Evolutionary conservation across 176 grass and related monocot genomes (phyloP).

Genomic region (Oryza officinalis): DNA sequence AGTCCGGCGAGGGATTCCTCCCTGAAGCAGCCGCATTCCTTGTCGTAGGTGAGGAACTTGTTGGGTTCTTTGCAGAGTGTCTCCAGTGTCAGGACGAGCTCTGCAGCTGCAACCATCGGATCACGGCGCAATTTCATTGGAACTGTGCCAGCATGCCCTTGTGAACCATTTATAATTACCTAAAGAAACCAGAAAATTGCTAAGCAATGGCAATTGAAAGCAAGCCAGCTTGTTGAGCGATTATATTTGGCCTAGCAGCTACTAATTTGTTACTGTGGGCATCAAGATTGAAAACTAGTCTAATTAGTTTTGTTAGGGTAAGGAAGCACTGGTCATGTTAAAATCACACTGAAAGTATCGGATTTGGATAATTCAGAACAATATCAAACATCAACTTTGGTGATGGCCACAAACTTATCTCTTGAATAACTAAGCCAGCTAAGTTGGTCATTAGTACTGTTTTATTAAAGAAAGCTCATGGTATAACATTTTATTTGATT

Average conservation of each 20-base stretch:
- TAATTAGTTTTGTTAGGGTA: neutral
- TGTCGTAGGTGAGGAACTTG: conserved; percentile 52
- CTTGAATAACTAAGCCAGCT: neutral
- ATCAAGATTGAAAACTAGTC: neutral
- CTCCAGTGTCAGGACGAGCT: conserved; percentile 84
- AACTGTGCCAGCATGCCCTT: conserved; percentile 94
- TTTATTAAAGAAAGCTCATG: neutral
- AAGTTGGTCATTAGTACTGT: neutral
- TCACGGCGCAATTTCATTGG: conserved; percentile 96
- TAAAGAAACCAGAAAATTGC: conserved; percentile 9
- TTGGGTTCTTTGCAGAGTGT: conserved; percentile 79
- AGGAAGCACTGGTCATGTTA: neutral
- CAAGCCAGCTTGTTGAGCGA: neutral
- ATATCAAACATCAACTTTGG: neutral
- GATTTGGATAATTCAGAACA: neutral
- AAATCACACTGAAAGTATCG: neutral
- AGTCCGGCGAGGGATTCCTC: conserved; percentile 75
- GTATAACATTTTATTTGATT: neutral
- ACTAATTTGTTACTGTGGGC: neutral
- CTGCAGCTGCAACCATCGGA: conserved; percentile 91
- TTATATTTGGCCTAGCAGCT: neutral
- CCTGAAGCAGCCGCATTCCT: conserved; percentile 60
- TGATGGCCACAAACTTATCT: neutral
- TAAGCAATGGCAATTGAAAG: conserved; percentile 6
- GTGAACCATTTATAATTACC: conserved; percentile 82